Percentiles rank a stretch among this genome's conserved stretches.
These are phyloP conservation scores for Fusarium heterosporum DNA, from an alignment of 2,329 filamentous ascomycete species.

Conservation along the genomic window DNA sequence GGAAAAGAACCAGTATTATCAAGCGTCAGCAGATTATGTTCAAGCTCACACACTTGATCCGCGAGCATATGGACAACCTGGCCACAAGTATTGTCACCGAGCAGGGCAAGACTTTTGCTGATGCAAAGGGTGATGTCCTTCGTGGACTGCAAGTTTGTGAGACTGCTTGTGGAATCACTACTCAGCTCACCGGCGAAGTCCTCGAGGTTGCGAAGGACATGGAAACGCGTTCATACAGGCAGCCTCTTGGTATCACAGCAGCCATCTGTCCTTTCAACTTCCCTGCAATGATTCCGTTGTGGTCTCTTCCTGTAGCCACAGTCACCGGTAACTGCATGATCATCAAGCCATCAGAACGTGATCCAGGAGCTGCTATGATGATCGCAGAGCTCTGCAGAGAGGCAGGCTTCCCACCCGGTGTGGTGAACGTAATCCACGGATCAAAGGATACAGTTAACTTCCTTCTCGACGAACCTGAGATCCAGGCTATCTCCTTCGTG, in stretches of 20 bases:
- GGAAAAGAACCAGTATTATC: slow-evolving; percentile 74
- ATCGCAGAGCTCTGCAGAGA: slow-evolving; percentile 79
- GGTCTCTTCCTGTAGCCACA: slow-evolving; percentile 82
- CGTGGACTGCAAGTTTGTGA: slow-evolving; percentile 81
- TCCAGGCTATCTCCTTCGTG: slow-evolving; percentile 85
- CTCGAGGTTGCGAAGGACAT: slow-evolving; percentile 85
- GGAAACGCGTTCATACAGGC: slow-evolving; percentile 81
- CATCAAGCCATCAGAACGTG: slow-evolving; percentile 83
- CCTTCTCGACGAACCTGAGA: slow-evolving; percentile 79
- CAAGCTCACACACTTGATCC: slow-evolving; percentile 76
- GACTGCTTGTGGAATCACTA: slow-evolving; percentile 78
- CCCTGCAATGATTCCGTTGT: slow-evolving; percentile 86
- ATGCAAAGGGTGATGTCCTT: slow-evolving; percentile 79
- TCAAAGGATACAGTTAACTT: slow-evolving; percentile 81
- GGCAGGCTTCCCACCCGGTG: slow-evolving; percentile 80
- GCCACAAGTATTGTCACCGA: slow-evolving; percentile 82
- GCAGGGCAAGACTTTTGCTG: slow-evolving; percentile 82
- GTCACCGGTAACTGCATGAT: slow-evolving; percentile 83
- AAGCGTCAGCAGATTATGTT: slow-evolving; percentile 82
- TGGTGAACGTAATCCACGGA: slow-evolving; percentile 82
- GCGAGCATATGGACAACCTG: slow-evolving; percentile 81
- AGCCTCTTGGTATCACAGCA: slow-evolving; percentile 80
- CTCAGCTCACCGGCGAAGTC: slow-evolving; percentile 78
- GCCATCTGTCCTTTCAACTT: slow-evolving; percentile 88
- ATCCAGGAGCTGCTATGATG: slow-evolving; percentile 83